phyloP scores from a whole-genome alignment of 2,329 filamentous ascomycete species.

The Fusarium continuum region DNA sequence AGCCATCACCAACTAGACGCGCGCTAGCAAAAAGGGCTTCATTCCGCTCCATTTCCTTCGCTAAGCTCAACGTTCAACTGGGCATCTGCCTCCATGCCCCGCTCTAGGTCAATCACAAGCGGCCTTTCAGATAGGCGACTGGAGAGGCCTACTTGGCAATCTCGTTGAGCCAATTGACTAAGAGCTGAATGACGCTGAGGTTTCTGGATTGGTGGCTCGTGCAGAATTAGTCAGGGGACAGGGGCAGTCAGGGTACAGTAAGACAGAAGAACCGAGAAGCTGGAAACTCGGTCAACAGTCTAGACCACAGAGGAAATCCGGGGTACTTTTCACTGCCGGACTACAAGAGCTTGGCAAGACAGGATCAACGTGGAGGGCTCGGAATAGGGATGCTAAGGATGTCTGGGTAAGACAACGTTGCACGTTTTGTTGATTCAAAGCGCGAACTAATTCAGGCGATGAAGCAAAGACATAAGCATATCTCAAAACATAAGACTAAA shows the following conservation, averaged over 20 bases:
- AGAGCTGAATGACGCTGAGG: background rate
- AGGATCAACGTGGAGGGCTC: background rate
- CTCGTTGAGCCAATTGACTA: background rate
- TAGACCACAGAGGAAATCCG: background rate
- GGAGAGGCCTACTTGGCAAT: background rate
- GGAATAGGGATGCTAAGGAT: background rate
- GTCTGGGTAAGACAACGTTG: too few species aligned
- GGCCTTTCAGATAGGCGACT: background rate
- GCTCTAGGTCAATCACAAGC: background rate
- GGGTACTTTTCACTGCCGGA: background rate
- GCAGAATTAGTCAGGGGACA: background rate
- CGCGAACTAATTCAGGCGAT: background rate
- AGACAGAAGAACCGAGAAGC: background rate
- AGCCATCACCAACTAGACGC: background rate
- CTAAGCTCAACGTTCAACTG: background rate
- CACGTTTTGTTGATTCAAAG: too few species aligned
- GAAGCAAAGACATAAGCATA: background rate
- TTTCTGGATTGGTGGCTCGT: background rate
- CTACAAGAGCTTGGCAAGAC: background rate
- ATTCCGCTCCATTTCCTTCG: background rate
- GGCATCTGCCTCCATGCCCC: background rate
- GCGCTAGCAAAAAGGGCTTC: background rate
- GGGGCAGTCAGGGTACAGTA: background rate
- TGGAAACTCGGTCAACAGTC: background rate
- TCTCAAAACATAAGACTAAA: background rate